Base-by-base conservation (phyloP, 1,284 basidiomycete genomes). In the Sporisorium iseilematis-ciliati region DNA sequence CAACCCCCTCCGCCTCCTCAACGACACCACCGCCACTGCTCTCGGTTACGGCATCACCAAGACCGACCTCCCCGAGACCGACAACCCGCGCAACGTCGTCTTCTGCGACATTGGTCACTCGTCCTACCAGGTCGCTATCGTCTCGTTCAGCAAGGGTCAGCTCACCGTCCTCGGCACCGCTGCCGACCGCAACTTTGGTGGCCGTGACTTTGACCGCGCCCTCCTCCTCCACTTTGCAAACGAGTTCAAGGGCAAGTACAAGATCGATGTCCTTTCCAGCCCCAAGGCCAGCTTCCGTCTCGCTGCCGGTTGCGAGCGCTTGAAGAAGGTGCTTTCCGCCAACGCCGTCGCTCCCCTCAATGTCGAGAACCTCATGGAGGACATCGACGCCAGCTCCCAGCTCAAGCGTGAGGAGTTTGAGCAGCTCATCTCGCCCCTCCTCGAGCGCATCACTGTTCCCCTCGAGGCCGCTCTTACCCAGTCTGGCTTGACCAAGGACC, bases 271-370 rank as follows among this genome's bases (percentile, higher is more conserved):
- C 38, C 69, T 82, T 52, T 83, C 81, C 67, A 84, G 74, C 71
- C 79, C 79, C 56, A 84, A 84, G 76, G 81, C 83, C 61, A 78
- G 78, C 71, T 84, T 84, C 83, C 82, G 83, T 61, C 75, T 84
- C 38, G 70, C 75, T 20, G 77, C 83, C 51, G 83, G 82, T 45
- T 84, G 83, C 67, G 83, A 84, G 75, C 79, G 82, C 42, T 70
- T 84, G 61, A 84, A 84, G 65, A 84, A 84, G 79, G 83, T 84
- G n/a, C 80, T 84, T 11, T 84, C 83, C 21, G 83, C 83, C 68
- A 84, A 84, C 79, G 68, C 80, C 7, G 55, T 84, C 42, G 83
- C 83, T 40, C 83, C 82, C 23, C 75, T 84, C 59, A 84, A 84
- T 65, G 83, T 84, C 65, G 83, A 84, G 75, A 81, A 78, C 64